A percentile compares a stretch with the other conserved stretches of the same genome.
phyloP scores from a whole-genome alignment of 2,329 filamentous ascomycete species.

The Aspergillus sp. region DNA sequence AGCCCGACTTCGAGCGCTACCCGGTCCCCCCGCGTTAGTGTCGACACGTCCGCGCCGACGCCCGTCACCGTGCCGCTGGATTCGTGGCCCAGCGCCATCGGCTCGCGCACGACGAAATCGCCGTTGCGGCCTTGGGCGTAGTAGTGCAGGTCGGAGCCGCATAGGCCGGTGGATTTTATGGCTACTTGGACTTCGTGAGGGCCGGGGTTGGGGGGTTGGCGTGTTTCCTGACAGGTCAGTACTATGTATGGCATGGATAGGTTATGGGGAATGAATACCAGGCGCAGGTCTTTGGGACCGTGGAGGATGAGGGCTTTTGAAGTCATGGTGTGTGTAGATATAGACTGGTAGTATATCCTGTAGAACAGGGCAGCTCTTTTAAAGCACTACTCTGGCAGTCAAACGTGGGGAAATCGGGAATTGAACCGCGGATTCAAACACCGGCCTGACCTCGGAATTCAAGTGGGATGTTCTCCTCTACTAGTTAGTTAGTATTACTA shows the following conservation, averaged over 20 bases:
- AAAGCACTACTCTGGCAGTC: neutral
- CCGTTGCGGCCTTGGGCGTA: slow-evolving; percentile 80
- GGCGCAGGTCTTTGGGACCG: slow-evolving; percentile 50
- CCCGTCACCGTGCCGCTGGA: slow-evolving; percentile 70
- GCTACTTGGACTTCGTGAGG: slow-evolving; percentile 53
- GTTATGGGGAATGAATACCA: slow-evolving; percentile 34
- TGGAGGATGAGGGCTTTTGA: slow-evolving; percentile 46
- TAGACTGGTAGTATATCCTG: too few relatives aligned
- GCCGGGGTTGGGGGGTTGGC: slow-evolving; percentile 38
- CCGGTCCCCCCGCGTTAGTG: slow-evolving; percentile 63
- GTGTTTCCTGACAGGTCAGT: slow-evolving; percentile 52
- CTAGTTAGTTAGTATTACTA: too few relatives aligned
- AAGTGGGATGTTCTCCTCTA: too few relatives aligned
- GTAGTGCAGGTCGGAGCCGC: slow-evolving; percentile 71
- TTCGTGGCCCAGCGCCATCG: slow-evolving; percentile 70
- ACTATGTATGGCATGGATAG: too few relatives aligned
- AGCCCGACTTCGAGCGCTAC: slow-evolving; percentile 89
- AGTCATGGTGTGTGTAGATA: too few relatives aligned
- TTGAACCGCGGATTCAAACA: slow-evolving; percentile 9
- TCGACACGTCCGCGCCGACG: slow-evolving; percentile 54
- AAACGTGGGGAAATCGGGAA: slow-evolving; percentile 6
- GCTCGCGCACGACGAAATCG: slow-evolving; percentile 70
- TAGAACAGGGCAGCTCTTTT: neutral
- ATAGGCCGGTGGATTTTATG: slow-evolving; percentile 58
- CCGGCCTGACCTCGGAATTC: slow-evolving; percentile 9